Conservation (phyloP, 225 moss, liverwort and hornwort species). For the Straminergon stramineum region DNA sequence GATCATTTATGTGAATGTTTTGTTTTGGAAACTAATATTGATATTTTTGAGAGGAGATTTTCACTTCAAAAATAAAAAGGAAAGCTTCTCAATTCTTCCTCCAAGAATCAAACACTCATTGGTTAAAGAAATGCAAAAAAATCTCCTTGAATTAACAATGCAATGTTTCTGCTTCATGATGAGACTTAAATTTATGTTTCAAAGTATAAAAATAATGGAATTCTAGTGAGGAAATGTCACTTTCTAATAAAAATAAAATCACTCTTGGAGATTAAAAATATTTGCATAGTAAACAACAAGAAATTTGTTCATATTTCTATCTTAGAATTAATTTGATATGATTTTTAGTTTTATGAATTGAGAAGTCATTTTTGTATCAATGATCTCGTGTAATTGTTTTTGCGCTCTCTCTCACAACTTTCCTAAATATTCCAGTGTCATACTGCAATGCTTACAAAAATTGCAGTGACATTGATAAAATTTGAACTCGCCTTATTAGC, state of each 20-base stretch:
- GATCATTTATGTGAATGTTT: not conserved
- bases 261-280: not conserved
- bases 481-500: not conserved
- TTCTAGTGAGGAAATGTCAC: rapidly evolving
- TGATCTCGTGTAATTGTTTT: not conserved
- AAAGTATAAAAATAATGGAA: rapidly evolving
- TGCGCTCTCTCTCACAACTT: not conserved
- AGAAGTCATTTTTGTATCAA: no score
- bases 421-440: not conserved
- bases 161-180: not conserved
- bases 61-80: not conserved
- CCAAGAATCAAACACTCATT: no score
- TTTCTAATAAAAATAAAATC: not conserved
- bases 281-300: not conserved
- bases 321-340: no score
- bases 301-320: not conserved
- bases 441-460: no score
- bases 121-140: not conserved
- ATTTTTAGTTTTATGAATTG: no score
- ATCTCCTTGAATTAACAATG: no score
- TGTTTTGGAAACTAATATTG: not conserved
- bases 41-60: not conserved
- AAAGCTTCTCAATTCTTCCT: not conserved
- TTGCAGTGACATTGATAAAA: not conserved
- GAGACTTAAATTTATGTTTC: not conserved